These are phyloP conservation scores for Monascus ruber DNA, from an alignment of 2,329 filamentous ascomycete species.

Conservation along the genomic window DNA sequence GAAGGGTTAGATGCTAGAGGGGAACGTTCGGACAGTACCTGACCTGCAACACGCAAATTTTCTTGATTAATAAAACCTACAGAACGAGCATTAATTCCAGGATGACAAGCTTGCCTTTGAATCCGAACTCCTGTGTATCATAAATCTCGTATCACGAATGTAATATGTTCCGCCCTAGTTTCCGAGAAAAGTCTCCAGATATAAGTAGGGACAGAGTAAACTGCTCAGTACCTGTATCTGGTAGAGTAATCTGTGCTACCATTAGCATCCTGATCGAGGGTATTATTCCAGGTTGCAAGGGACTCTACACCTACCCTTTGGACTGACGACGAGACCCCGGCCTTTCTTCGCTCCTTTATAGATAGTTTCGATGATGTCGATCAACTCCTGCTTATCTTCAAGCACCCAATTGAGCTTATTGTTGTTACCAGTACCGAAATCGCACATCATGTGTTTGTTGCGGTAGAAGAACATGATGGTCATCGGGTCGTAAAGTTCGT, in stretches of 20 bases:
- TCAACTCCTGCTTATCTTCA: constrained; percentile 96
- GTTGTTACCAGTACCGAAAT: constrained; percentile 97
- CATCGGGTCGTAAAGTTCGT: constrained; percentile 79
- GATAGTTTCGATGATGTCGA: constrained; percentile 96
- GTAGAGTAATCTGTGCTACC: constrained; percentile 47
- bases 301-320: constrained; percentile 48
- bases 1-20: no score
- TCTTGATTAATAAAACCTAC: constrained; percentile 1
- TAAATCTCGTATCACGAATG: not conserved
- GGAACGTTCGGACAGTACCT: no score
- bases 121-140: not conserved
- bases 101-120: constrained; percentile 3
- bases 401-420: constrained; percentile 96
- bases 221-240: constrained; percentile 52
- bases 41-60: not conserved
- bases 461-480: constrained; percentile 96
- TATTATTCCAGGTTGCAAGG: no score
- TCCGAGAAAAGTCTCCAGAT: no score
- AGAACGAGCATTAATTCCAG: not conserved
- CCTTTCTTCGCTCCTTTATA: constrained; percentile 99
- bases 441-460: constrained; percentile 89
- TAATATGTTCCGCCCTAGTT: no score
- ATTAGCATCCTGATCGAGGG: not conserved
- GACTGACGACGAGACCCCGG: constrained; percentile 86
- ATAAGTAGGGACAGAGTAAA: no score